Conservation (phyloP, 257 asterid species). For the Jacaranda mimosifolia region DNA sequence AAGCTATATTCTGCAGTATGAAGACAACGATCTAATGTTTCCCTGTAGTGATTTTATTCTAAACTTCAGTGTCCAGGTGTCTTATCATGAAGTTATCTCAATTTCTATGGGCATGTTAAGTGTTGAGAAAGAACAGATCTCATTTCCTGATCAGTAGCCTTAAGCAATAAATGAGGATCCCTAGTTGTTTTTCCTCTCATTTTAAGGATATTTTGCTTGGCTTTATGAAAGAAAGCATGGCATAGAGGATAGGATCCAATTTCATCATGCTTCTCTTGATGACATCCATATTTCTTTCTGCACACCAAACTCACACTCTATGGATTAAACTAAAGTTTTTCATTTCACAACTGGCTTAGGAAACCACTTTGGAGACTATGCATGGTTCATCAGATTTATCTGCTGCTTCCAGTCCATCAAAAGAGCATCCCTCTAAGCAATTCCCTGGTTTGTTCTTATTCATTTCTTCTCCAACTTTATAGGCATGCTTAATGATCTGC, state of each 20-base stretch:
- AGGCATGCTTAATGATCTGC: no score
- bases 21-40: no score
- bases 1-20: no score
- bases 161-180: neutral
- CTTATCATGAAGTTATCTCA: neutral
- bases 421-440: conserved; percentile 35
- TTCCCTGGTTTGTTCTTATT: conserved; percentile 54
- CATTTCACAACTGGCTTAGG: conserved; percentile 36
- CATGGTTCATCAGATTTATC: conserved; percentile 47
- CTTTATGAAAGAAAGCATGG: neutral
- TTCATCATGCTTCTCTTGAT: neutral
- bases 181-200: neutral
- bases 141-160: neutral
- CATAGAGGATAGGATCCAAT: neutral
- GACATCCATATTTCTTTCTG: neutral
- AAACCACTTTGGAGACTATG: conserved; percentile 33
- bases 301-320: no score
- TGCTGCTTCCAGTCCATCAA: conserved; percentile 42
- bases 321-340: neutral
- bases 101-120: neutral
- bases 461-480: no score
- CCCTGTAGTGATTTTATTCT: no score
- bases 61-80: no score
- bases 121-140: neutral
- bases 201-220: neutral